Conservation (phyloP, 371 early-diverging fungal genomes). For the Funneliformis caledonium region DNA sequence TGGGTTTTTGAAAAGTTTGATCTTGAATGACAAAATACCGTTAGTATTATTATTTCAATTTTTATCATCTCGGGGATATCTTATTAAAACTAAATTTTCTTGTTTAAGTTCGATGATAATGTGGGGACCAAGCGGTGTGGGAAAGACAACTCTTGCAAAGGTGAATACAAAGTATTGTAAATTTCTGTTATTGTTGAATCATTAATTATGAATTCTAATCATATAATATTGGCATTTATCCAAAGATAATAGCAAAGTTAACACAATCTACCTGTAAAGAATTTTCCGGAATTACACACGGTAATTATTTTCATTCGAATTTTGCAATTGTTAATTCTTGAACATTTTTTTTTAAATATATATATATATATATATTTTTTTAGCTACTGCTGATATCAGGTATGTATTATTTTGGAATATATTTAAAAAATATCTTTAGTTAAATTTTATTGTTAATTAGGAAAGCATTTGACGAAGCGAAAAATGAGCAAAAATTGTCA, state of each 20-base stretch:
- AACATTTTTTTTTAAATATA: no score
- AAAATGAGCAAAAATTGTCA: conserved; percentile 57
- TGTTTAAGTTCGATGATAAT: conserved; percentile 54
- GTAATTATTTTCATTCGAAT: neutral
- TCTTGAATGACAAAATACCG: conserved; percentile 69
- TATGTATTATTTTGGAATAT: neutral
- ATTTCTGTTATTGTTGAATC: conserved; percentile 25
- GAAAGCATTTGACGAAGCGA: conserved; percentile 77
- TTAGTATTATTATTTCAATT: conserved; percentile 54
- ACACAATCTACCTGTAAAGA: conserved; percentile 59
- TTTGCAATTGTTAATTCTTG: neutral
- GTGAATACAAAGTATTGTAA: conserved; percentile 12
- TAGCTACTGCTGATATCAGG: conserved; percentile 72
- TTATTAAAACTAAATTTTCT: neutral
- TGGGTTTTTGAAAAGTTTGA: conserved; percentile 65
- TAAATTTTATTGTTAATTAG: conserved; percentile 38
- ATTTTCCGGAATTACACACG: conserved; percentile 27
- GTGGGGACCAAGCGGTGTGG: conserved; percentile 85
- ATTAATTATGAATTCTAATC: neutral
- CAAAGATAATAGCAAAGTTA: conserved; percentile 65
- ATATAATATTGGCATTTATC: neutral
- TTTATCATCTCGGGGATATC: neutral
- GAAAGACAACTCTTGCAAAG: conserved; percentile 83
- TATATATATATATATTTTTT: conserved; percentile 53
- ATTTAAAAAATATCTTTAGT: no score